A percentile compares a stretch with the other conserved stretches of the same genome.
Conservation (phyloP, 345 rosid species). For the Reutealis trisperma region DNA sequence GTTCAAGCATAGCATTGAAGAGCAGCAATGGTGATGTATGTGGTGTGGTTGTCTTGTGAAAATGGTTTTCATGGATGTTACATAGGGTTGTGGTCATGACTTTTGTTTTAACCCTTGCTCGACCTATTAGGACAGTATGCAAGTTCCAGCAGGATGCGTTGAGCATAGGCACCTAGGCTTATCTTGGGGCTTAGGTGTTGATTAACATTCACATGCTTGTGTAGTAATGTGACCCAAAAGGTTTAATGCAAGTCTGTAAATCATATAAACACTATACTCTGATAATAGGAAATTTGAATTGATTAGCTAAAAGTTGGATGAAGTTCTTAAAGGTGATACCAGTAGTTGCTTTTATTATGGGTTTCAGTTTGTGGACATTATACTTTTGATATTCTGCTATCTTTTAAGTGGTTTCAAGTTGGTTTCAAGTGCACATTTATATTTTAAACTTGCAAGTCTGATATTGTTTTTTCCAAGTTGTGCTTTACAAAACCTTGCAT, state of each 20-base stretch:
- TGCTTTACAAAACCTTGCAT: background rate
- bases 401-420: background rate
- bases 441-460: background rate
- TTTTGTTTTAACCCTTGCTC: background rate
- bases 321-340: background rate
- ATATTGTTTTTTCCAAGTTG: background rate
- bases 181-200: background rate
- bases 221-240: background rate
- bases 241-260: background rate
- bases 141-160: background rate
- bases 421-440: background rate
- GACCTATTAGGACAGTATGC: background rate
- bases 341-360: background rate
- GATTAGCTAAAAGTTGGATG: background rate
- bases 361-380: background rate
- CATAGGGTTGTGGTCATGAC: background rate
- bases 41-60: background rate
- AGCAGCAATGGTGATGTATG: background rate
- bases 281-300: background rate
- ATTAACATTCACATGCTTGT: background rate
- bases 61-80: background rate
- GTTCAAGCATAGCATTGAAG: background rate
- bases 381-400: background rate
- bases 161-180: background rate
- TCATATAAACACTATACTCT: background rate